These are phyloP conservation scores for Protea cynaroides DNA, from an alignment of 164 flowering plant genomes.

Conservation along the genomic window DNA sequence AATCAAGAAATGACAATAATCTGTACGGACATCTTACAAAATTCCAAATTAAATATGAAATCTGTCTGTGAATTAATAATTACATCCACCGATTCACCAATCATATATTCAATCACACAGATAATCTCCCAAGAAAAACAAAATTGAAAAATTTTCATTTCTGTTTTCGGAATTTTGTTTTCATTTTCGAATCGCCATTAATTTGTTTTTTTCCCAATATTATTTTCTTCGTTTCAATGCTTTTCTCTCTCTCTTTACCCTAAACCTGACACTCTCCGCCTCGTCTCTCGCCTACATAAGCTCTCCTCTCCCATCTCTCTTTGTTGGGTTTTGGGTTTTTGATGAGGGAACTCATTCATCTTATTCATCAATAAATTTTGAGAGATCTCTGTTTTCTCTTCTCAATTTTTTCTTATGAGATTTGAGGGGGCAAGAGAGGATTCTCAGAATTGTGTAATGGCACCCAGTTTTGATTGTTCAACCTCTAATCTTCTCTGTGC, in stretches of 20 bases:
- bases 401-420: slow-evolving; percentile 2
- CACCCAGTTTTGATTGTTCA: slow-evolving; percentile 60
- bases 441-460: slow-evolving; percentile 29
- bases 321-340: background rate
- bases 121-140: no score
- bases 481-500: slow-evolving; percentile 56
- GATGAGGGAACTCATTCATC: slow-evolving; percentile 6
- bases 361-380: slow-evolving; percentile 3
- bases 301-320: slow-evolving; percentile 9
- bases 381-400: slow-evolving; percentile 7
- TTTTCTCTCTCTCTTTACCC: slow-evolving; percentile 17
- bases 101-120: no score
- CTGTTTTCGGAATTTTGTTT: no score
- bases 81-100: no score
- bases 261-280: slow-evolving; percentile 16
- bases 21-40: no score
- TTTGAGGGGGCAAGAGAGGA: background rate
- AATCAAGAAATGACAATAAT: no score
- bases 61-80: no score
- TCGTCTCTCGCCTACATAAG: slow-evolving; percentile 15
- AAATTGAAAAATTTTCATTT: no score
- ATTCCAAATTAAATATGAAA: no score
- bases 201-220: no score
- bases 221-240: background rate
- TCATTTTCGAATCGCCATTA: no score